Percentiles rank a stretch among this genome's conserved stretches.
Evolutionary conservation across 2,329 filamentous ascomycete species (phyloP).

Genomic region (Cercospora canescens): DNA sequence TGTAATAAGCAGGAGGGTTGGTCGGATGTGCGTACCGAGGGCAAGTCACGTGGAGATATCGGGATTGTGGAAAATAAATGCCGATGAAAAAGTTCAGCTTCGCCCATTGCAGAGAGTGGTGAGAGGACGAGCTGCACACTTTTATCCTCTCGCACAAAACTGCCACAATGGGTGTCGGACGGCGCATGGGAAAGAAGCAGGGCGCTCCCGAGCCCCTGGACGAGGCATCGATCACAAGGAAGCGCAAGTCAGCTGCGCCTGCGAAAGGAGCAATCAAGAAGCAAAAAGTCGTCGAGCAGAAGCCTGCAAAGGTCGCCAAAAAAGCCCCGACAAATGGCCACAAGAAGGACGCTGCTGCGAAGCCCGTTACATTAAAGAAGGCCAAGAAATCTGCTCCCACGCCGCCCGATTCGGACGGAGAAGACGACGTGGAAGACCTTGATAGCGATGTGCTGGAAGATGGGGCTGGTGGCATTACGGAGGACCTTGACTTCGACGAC

Average conservation of each 20-base stretch:
- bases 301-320: constrained; percentile 37
- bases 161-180: constrained; percentile 24
- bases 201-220: constrained; percentile 80
- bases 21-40: background rate
- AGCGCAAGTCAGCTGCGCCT: constrained; percentile 73
- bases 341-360: constrained; percentile 13
- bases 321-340: constrained; percentile 40
- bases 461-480: constrained; percentile 46
- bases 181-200: constrained; percentile 66
- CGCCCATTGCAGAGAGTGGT: background rate
- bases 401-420: constrained; percentile 37
- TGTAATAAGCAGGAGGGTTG: background rate
- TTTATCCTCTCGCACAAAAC: background rate
- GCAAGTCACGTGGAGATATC: background rate
- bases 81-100: constrained; percentile 8
- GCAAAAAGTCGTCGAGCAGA: constrained; percentile 57
- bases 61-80: background rate
- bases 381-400: constrained; percentile 37
- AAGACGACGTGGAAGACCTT: constrained; percentile 26
- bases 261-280: constrained; percentile 64
- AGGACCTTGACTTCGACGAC: constrained; percentile 32
- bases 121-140: background rate
- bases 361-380: constrained; percentile 13
- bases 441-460: constrained; percentile 45
- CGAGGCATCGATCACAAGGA: constrained; percentile 72